Evolutionary conservation across 768 basidiomycete genomes (phyloP), one percentile per base, ranked within the genome.

Genomic region (Suillus hirtellus): DNA sequence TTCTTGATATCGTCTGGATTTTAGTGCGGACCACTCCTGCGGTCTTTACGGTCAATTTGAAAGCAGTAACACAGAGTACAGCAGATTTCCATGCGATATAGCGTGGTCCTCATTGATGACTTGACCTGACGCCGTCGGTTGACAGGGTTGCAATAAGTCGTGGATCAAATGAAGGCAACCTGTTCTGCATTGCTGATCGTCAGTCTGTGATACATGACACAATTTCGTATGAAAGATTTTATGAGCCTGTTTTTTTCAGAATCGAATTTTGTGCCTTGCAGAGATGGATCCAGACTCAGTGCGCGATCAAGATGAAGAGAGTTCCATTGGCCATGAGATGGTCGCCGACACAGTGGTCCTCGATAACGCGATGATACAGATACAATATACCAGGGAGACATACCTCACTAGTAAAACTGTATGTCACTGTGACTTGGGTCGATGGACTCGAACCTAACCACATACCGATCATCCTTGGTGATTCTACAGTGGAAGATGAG

Each of bases 1-100:
- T 86, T 85, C 60, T 92, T 84, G 59, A 96, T 75, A 68, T 99
- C 97, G 66, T 99, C 96, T 2, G 96, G 96, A 75, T 98, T 70
- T 86, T 90, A 11, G 96, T 96, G 54, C 87, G 82, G 60, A 96
- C 95, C 2, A 96, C 95, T 70, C 95, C 93, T 12, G 85, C 86
- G 1, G 83, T 82, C 74, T 89, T 94, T 4, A 89, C 78, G 1
- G 81, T 75, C 63, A 90, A 88, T 42, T 87, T 87, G 46, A 89
- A 89, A 55, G 90, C 88, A 4, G 84, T 81, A 2, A 91, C 69
- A 72, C 96, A 99, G 74, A 99, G 97, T 46, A 99, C 5, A 42
- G 17, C 15, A 17, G 17, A 5, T 42, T 21, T 47, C 2, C 12
- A 11, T 47, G 46, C 5, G 46, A 46, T 46, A 21, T 12, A 6